Conservation (phyloP, 768 basidiomycete genomes). For the Podaxis sp. region DNA sequence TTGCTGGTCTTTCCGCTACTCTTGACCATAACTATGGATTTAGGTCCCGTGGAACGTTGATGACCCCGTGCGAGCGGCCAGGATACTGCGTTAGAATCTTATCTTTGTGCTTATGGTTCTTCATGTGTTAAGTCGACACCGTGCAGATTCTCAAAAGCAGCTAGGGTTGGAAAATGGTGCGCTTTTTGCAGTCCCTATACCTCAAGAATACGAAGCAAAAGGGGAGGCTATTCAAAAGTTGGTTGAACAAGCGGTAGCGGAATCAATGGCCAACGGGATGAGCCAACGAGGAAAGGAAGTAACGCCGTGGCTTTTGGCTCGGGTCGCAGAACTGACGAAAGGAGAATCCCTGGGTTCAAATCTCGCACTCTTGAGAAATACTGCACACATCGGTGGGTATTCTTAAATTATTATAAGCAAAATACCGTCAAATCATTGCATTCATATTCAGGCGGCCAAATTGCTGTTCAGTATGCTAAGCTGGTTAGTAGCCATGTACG, state of each 20-base stretch:
- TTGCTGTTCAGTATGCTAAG: constrained; percentile 73
- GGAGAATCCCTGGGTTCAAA: constrained; percentile 77
- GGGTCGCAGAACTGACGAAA: constrained; percentile 77
- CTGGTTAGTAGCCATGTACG: constrained; percentile 35
- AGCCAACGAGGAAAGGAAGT: constrained; percentile 83
- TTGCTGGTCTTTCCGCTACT: constrained; percentile 3
- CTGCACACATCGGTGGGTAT: constrained; percentile 74
- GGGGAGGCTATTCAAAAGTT: constrained; percentile 71
- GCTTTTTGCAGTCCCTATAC: constrained; percentile 89
- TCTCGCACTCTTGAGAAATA: constrained; percentile 86
- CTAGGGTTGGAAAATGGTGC: constrained; percentile 75
- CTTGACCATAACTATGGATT: not conserved
- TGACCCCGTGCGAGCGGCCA: constrained; percentile 65
- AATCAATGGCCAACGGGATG: constrained; percentile 80
- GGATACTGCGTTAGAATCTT: constrained; percentile 60
- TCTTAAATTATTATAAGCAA: not conserved
- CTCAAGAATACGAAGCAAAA: constrained; percentile 63
- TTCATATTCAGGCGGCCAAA: constrained; percentile 57
- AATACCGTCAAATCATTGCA: not conserved
- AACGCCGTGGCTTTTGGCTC: constrained; percentile 90
- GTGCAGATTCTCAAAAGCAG: constrained; percentile 63
- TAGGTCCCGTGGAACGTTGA: constrained; percentile 80
- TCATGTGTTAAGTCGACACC: not conserved
- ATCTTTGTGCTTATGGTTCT: not conserved
- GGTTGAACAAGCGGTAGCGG: constrained; percentile 80